These are phyloP conservation scores for Yamadazyma buinensis DNA, from an alignment of 1,139 yeast species.

Conservation along the genomic window DNA sequence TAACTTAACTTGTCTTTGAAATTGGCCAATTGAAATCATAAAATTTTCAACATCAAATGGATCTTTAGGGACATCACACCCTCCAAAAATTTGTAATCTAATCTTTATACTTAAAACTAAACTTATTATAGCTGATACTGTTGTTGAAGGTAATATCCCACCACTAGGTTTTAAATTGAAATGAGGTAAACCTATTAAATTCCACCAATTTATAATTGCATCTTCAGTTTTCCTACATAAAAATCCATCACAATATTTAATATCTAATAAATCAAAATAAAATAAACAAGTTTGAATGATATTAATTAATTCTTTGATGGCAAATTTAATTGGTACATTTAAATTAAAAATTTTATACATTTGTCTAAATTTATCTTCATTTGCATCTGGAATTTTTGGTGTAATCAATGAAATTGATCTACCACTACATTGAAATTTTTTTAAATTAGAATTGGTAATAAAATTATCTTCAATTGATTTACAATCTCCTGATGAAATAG, in stretches of 20 bases:
- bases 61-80: conserved; percentile 81
- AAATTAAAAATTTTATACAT: conserved; percentile 54
- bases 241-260: conserved; percentile 76
- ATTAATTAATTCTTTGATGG: conserved; percentile 71
- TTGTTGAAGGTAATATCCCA: conserved; percentile 59
- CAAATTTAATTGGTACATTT: conserved; percentile 55
- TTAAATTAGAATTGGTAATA: conserved; percentile 70
- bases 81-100: conserved; percentile 62
- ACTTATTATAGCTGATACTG: conserved; percentile 62
- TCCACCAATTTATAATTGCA: conserved; percentile 84
- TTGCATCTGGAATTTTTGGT: conserved; percentile 65
- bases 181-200: conserved; percentile 61
- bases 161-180: conserved; percentile 54
- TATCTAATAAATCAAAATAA: conserved; percentile 71
- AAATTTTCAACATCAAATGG: conserved; percentile 74
- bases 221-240: conserved; percentile 72
- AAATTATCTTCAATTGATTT: conserved; percentile 53
- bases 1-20: conserved; percentile 58
- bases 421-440: conserved; percentile 80
- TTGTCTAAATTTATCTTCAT: conserved; percentile 78
- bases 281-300: conserved; percentile 71
- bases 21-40: conserved; percentile 55
- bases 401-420: conserved; percentile 70
- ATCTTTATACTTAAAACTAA: conserved; percentile 64
- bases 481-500: conserved; percentile 63